A percentile compares a stretch with the other conserved stretches of the same genome.
Conservation (phyloP, 495 filamentous ascomycete species). For the Xylaria sp. region DNA sequence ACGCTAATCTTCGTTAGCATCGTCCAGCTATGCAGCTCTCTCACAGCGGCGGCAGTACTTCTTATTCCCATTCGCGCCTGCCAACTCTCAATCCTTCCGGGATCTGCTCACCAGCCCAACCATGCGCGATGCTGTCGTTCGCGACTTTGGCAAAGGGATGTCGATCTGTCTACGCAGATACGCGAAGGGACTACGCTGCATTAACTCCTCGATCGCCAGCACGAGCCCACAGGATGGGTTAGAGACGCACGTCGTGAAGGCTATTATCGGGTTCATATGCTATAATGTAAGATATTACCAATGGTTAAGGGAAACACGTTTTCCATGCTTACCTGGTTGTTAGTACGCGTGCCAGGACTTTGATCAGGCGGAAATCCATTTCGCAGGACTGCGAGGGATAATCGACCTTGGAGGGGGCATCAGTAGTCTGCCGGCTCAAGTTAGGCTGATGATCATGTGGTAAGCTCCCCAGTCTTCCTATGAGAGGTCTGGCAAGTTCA, state of each 20-base stretch:
- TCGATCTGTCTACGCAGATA: slow-evolving; percentile 28
- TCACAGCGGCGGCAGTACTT: slow-evolving; percentile 21
- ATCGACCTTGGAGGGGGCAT: slow-evolving; percentile 23
- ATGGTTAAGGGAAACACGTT: slow-evolving; percentile 10
- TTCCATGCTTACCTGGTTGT: slow-evolving; percentile 16
- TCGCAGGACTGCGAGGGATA: slow-evolving; percentile 27
- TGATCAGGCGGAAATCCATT: slow-evolving; percentile 29
- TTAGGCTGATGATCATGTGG: slow-evolving; percentile 30
- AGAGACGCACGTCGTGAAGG: slow-evolving; percentile 22
- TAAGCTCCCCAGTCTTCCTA: slow-evolving; percentile 24
- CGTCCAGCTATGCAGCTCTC: slow-evolving; percentile 19
- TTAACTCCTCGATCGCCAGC: slow-evolving; percentile 27
- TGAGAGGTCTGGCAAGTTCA: slow-evolving; percentile 21
- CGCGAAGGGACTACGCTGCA: slow-evolving; percentile 22
- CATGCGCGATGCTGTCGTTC: slow-evolving; percentile 27
- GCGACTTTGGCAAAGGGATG: slow-evolving; percentile 22
- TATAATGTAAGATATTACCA: slow-evolving; percentile 31
- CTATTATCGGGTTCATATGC: slow-evolving; percentile 32
- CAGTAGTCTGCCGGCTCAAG: slow-evolving; percentile 24
- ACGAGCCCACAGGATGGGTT: slow-evolving; percentile 18
- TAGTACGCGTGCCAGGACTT: slow-evolving; percentile 25
- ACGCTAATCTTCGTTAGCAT: slow-evolving; percentile 16
- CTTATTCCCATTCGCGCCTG: slow-evolving; percentile 30
- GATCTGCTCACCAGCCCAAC: slow-evolving; percentile 29
- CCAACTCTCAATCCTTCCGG: slow-evolving; percentile 26